Evolutionary conservation across 2,329 filamentous ascomycete genomes (phyloP).

Genomic region (Aspergillus sp.): DNA sequence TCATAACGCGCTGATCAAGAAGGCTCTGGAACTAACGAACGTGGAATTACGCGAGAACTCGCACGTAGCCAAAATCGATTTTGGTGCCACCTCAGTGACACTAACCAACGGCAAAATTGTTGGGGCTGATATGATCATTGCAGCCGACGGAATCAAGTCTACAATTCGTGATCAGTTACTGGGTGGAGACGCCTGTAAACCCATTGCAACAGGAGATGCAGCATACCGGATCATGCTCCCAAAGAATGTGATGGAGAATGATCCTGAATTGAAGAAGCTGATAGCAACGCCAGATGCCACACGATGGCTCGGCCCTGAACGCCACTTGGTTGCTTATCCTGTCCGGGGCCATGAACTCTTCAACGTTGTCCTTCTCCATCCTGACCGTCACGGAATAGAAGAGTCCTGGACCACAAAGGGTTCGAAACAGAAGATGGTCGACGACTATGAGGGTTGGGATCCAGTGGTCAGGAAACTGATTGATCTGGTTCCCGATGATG

Average conservation of each 20-base stretch:
- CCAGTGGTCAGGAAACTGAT: conserved; percentile 60
- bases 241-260: conserved; percentile 64
- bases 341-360: conserved; percentile 66
- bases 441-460: conserved; percentile 63
- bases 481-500: conserved; percentile 58
- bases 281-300: conserved; percentile 67
- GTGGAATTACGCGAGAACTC: conserved; percentile 33
- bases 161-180: conserved; percentile 44
- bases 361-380: conserved; percentile 64
- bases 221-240: conserved; percentile 77
- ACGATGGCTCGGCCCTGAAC: conserved; percentile 72
- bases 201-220: conserved; percentile 63
- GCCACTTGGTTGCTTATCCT: conserved; percentile 77
- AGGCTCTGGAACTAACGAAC: conserved; percentile 28
- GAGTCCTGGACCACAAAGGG: conserved; percentile 66
- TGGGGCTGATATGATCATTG: conserved; percentile 51
- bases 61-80: conserved; percentile 26
- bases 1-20: conserved; percentile 33
- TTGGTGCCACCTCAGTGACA: conserved; percentile 29
- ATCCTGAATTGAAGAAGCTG: conserved; percentile 67
- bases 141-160: conserved; percentile 57
- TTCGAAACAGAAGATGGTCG: conserved; percentile 60
- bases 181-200: conserved; percentile 24
- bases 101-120: conserved; percentile 28
- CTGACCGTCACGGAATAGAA: conserved; percentile 60